These are phyloP conservation scores for Silybum marianum DNA, from an alignment of 129 eudicot genomes.

Conservation along the genomic window DNA sequence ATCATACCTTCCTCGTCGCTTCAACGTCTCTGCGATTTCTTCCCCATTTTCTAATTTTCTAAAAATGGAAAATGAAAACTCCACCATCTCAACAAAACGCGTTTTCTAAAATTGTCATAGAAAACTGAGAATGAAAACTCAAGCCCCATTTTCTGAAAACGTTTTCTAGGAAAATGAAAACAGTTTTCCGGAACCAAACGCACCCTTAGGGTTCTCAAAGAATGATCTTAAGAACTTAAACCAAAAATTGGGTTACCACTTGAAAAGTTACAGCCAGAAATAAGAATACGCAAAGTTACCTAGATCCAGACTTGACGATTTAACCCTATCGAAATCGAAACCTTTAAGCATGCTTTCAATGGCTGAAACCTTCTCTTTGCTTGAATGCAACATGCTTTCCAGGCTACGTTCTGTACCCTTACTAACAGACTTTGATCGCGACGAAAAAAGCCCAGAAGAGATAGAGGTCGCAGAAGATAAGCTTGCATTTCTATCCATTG, in stretches of 20 bases:
- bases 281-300: slow-evolving; percentile 52
- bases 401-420: slow-evolving; percentile 77
- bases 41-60: too few relatives aligned
- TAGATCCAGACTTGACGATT: slow-evolving; percentile 95
- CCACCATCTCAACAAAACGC: too few relatives aligned
- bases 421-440: slow-evolving; percentile 62
- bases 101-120: too few relatives aligned
- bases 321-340: slow-evolving; percentile 66
- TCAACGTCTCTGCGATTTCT: too few relatives aligned
- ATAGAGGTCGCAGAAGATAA: slow-evolving; percentile 60
- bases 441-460: slow-evolving; percentile 70
- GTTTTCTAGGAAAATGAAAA: too few relatives aligned
- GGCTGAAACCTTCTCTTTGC: slow-evolving; percentile 96
- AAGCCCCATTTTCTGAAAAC: too few relatives aligned
- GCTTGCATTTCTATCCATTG: slow-evolving; percentile 88
- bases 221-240: slow-evolving; percentile 7
- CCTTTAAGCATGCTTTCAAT: slow-evolving; percentile 98
- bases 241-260: neutral
- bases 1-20: too few relatives aligned
- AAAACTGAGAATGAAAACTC: too few relatives aligned
- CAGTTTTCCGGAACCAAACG: too few relatives aligned
- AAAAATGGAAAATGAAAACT: too few relatives aligned
- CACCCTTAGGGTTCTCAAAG: neutral
- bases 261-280: neutral
- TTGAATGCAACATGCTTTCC: slow-evolving; percentile 89